Percentiles rank a stretch among this genome's conserved stretches.
These are phyloP conservation scores for Rhizopus sp. DNA, from an alignment of 371 early-diverging fungal species.

Conservation along the genomic window DNA sequence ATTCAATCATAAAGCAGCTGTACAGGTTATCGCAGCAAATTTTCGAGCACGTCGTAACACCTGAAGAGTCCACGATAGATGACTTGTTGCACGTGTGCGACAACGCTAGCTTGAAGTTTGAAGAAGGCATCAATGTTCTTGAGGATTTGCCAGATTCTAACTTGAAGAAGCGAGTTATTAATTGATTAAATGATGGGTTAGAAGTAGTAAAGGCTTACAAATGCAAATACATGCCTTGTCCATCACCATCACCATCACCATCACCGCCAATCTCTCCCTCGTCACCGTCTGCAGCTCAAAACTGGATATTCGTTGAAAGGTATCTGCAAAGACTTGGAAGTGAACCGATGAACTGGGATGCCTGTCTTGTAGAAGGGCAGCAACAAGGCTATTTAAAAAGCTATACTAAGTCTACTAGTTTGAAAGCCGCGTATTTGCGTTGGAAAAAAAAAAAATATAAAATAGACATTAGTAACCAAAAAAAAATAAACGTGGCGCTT, in stretches of 20 bases:
- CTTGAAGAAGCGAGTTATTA: constrained; percentile 12
- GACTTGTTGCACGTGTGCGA: constrained; percentile 10
- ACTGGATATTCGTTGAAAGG: constrained; percentile 11
- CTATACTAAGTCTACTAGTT: constrained; percentile 4
- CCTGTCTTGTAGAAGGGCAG: not conserved
- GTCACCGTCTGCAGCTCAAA: constrained; percentile 4
- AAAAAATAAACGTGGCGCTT: too few species aligned
- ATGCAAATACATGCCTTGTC: constrained; percentile 9
- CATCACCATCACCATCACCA: constrained; percentile 3
- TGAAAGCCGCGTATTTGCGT: constrained; percentile 11
- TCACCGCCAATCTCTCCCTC: not conserved
- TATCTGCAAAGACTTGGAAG: constrained; percentile 8
- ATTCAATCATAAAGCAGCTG: constrained; percentile 14
- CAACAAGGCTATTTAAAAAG: constrained; percentile 9
- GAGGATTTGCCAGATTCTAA: constrained; percentile 5
- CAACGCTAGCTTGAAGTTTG: constrained; percentile 8
- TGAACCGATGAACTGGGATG: constrained; percentile 14
- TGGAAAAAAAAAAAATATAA: constrained; percentile 7
- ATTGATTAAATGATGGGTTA: constrained; percentile 17
- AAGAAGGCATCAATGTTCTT: constrained; percentile 11
- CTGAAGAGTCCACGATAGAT: constrained; percentile 3
- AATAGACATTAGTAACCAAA: too few species aligned
- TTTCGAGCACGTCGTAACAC: constrained; percentile 5
- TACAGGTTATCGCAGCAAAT: constrained; percentile 3
- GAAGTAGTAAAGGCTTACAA: constrained; percentile 10